Evolutionary conservation across 805 yeast species (phyloP), one percentile per base, ranked within the genome.

Genomic region (Pichia exigua): DNA sequence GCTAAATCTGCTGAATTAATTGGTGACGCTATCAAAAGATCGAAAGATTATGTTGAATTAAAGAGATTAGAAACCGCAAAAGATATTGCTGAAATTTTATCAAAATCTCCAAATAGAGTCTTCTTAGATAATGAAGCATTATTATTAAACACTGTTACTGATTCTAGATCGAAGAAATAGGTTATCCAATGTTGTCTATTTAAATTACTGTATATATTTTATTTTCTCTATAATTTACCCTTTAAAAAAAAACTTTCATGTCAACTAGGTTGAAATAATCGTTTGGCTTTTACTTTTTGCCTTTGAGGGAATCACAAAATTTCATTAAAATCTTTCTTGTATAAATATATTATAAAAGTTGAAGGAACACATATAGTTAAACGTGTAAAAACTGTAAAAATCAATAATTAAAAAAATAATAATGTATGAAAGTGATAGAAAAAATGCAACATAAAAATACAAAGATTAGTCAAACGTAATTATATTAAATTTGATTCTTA

Each of bases 11-110:
- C 99, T 35, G 95, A 91, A 70, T 83, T 94, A 73, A 90, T 94
- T 73, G 99, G 99, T 81, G 99, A 94, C 59, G 98, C 99, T 50
- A 92, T 94, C 70, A 94, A 92, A 76, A 94, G 92, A 71, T 87
- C 95, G 24, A 87, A 79, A 70, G 99, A 92, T 68, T 94, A 94
- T 68, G 96, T 94, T 47, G 99, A 94, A 69, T 80, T 94, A 71
- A 94, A 92, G 76, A 85, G 97, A 72, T 80, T 94, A 67, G 98
- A 92, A 67, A 94, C 98, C 44, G 98, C 99, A 20, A 82, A 91
- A 65, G 99, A 94, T 65, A 94, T 94, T 68, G 97, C 98, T 43
- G 75, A 72, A 32, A 88, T 92, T 42, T 73, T 94, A 64, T 79
- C 96, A 38, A 75, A 74, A 61, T 88, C 97, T 53, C 97, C 97